Evolutionary conservation across 1,139 yeast genomes (phyloP), one percentile per base, ranked within the genome.

Genomic region (Debaryomycetaceae sp.): DNA sequence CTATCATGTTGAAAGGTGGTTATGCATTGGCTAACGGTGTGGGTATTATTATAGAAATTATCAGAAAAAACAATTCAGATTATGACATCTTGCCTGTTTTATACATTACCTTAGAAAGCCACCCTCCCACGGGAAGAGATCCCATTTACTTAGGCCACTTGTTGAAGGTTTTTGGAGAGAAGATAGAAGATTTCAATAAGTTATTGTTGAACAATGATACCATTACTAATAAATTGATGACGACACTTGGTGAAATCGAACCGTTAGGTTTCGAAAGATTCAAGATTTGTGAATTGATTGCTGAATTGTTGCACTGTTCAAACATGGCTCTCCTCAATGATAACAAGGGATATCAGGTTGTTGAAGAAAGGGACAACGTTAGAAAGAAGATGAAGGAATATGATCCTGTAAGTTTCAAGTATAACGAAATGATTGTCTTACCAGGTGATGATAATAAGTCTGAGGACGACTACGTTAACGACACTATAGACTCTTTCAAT

Each of bases 251-350:
- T 5, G 73, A 67, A 45, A 72, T 72, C 36, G 95, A 87, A 62
- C 98, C 98, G 1, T 69, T 92, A 31, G 98, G 98, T 0, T 91
- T 91, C 63, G 98, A 92, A 65, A 73, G 98, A 50, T 92, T 94
- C 65, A 87, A 91, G 59, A 86, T 92, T 38, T 92, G 97, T 59
- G 98, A 94, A 65, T 73, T 92, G 48, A 81, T 92, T 47, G 98
- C 98, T 0, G 99, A 92, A 60, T 73, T 92, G 38, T 74, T 92
- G 43, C 99, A 92, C 63, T 92, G 99, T 58, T 88, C 97, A 18
- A 92, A 92, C 62, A 94, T 94, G 98, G 94, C 92, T 0, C 69
- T 92, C 35, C 73, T 92, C 49, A 92, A 92, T 58, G 96, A 91
- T 49, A 83, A 81, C 44, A 78, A 79, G 47, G 97, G 97, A 9